phyloP scores from a whole-genome alignment of 2,329 filamentous ascomycete genomes.

The Septoria linicola region DNA sequence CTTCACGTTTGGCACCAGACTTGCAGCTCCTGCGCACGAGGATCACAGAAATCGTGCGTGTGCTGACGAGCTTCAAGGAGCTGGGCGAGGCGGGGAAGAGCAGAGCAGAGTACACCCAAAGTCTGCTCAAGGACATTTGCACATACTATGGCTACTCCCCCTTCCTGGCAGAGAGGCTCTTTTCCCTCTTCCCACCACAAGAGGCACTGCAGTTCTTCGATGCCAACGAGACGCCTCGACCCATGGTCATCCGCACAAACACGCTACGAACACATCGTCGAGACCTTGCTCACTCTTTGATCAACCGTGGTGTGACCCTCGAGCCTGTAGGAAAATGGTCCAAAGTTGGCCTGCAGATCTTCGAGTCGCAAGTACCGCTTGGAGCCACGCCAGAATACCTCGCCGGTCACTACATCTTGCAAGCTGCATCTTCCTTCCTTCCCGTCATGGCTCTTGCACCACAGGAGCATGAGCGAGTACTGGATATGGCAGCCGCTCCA shows the following conservation, averaged over 20 bases:
- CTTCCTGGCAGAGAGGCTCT: constrained; percentile 93
- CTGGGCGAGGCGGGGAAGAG: constrained; percentile 77
- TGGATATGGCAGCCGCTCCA: constrained; percentile 93
- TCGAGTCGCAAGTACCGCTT: constrained; percentile 82
- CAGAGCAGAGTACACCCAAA: constrained; percentile 80
- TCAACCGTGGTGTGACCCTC: constrained; percentile 92
- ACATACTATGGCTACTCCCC: constrained; percentile 95
- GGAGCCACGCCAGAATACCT: constrained; percentile 97
- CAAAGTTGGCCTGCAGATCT: constrained; percentile 94
- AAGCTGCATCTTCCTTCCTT: constrained; percentile 93
- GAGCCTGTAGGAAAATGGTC: constrained; percentile 98
- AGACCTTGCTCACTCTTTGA: constrained; percentile 87
- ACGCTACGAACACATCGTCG: constrained; percentile 75
- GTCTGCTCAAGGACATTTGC: constrained; percentile 88
- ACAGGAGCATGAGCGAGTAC: constrained; percentile 84
- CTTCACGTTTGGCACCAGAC: constrained; percentile 73
- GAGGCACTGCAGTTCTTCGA: constrained; percentile 99
- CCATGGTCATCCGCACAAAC: constrained; percentile 95
- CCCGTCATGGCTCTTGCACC: constrained; percentile 96
- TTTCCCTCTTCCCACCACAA: constrained; percentile 83
- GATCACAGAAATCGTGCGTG: constrained; percentile 89
- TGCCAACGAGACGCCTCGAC: constrained; percentile 91
- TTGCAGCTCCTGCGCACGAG: constrained; percentile 82
- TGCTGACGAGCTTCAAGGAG: constrained; percentile 83
- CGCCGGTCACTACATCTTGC: constrained; percentile 94